These are phyloP conservation scores for Sambucus nigra DNA, from an alignment of 129 eudicot species.

Conservation along the genomic window DNA sequence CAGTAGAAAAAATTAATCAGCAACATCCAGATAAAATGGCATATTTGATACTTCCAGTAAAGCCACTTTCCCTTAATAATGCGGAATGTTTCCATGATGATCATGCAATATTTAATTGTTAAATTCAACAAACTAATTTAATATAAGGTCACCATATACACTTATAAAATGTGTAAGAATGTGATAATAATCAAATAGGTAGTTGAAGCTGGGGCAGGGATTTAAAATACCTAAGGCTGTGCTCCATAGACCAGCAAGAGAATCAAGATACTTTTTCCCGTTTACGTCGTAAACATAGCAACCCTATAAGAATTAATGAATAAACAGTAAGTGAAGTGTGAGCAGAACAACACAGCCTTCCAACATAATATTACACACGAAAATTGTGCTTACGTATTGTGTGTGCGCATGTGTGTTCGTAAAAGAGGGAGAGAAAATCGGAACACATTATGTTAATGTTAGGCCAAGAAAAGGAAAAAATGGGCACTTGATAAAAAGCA, in stretches of 20 bases:
- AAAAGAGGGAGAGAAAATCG: not conserved
- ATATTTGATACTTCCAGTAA: too few relatives aligned
- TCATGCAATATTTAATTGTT: too few relatives aligned
- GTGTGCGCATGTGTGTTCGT: not conserved
- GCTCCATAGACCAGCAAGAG: slow-evolving; percentile 97
- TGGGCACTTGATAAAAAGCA: too few relatives aligned
- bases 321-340: not conserved
- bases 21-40: too few relatives aligned
- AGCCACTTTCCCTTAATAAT: too few relatives aligned
- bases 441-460: not conserved
- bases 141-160: not conserved
- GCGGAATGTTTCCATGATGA: too few relatives aligned
- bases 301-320: slow-evolving; percentile 46
- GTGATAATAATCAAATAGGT: not conserved
- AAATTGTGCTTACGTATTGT: not conserved
- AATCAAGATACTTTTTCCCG: slow-evolving; percentile 84
- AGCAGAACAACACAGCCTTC: not conserved
- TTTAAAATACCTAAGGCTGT: slow-evolving; percentile 57
- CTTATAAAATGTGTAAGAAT: too few relatives aligned
- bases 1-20: too few relatives aligned
- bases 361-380: not conserved
- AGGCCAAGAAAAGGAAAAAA: too few relatives aligned
- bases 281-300: slow-evolving; percentile 68
- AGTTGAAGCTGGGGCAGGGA: not conserved
- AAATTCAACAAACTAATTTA: too few relatives aligned